Percentiles rank a stretch among this genome's conserved stretches.
Conservation (phyloP, 2,329 filamentous ascomycete species). For the Ceratocystis colombiana region DNA sequence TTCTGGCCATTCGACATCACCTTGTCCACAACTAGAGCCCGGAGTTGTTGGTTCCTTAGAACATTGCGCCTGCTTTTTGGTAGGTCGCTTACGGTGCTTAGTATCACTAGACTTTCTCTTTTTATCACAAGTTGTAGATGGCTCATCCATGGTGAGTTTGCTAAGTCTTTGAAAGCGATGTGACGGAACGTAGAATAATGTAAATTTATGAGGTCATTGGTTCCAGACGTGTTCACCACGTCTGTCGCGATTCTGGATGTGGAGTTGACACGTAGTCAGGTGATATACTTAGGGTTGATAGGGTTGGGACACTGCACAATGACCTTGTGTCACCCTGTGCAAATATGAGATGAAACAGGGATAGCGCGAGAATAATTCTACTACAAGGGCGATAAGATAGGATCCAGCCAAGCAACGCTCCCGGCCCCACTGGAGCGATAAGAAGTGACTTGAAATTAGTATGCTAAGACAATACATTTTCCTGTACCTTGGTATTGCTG, state of each 20-base stretch:
- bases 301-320: background rate
- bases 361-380: slow-evolving; percentile 1
- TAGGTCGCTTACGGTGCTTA: background rate
- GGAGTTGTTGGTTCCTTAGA: background rate
- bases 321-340: background rate
- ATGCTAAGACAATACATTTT: background rate
- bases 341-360: slow-evolving; percentile 14
- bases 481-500: background rate
- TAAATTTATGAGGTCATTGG: too few species aligned
- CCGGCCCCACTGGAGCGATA: background rate
- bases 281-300: background rate
- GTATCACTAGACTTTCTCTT: background rate
- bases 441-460: background rate
- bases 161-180: background rate
- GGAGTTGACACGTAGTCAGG: background rate
- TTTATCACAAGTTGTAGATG: background rate
- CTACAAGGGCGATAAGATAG: slow-evolving; percentile 9
- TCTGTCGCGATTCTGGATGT: background rate
- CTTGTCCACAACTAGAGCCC: background rate
- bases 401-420: background rate
- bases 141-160: background rate
- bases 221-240: background rate
- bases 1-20: slow-evolving; percentile 53
- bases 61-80: background rate
- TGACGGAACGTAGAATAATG: too few species aligned